Conservation (phyloP, 2,329 filamentous ascomycete genomes). For the Talaromyces sp. region DNA sequence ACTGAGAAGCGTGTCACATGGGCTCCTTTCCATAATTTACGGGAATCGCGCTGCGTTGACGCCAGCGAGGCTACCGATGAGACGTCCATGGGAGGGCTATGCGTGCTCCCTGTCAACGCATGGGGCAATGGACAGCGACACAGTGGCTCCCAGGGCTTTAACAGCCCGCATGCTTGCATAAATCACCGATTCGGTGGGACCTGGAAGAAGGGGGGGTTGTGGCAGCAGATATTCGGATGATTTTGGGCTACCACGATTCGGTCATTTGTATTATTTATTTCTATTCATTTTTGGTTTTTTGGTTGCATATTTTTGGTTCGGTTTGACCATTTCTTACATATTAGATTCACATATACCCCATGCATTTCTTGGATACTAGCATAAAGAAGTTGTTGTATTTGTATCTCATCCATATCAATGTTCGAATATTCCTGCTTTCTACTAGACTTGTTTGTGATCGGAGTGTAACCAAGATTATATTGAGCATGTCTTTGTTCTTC, state of each 20-base stretch:
- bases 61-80: constrained; percentile 28
- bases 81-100: constrained; percentile 70
- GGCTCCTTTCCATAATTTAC: constrained; percentile 27
- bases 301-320: not conserved
- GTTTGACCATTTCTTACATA: not conserved
- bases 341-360: not conserved
- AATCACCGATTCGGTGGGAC: constrained; percentile 30
- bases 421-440: not conserved
- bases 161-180: constrained; percentile 24
- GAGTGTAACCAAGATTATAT: not conserved
- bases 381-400: not conserved
- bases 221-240: constrained; percentile 24
- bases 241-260: not conserved
- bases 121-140: constrained; percentile 34
- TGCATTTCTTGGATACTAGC: not conserved
- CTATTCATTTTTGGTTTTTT: not conserved
- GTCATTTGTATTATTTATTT: not conserved
- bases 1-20: constrained; percentile 25
- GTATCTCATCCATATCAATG: not conserved
- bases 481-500: not conserved
- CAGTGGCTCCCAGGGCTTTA: constrained; percentile 23
- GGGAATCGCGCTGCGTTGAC: constrained; percentile 21
- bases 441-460: not conserved
- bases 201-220: constrained; percentile 29
- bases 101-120: constrained; percentile 77